Evolutionary conservation across 176 grass and related monocot species (phyloP).

Genomic region (Cymbopogon citratus): DNA sequence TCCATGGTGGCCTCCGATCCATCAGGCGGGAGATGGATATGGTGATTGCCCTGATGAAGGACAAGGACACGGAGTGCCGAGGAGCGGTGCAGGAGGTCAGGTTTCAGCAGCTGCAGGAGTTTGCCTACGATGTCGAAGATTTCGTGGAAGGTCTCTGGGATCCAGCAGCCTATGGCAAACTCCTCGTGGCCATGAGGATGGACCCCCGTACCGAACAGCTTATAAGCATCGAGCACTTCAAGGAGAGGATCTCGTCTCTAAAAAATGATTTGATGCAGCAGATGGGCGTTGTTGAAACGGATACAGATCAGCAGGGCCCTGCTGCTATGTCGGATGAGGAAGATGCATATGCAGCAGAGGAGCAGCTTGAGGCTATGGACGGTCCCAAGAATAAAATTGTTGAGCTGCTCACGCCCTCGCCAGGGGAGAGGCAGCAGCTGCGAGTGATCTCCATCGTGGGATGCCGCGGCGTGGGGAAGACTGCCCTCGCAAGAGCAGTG

Average conservation of each 20-base stretch:
- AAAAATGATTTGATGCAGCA: too few relatives aligned
- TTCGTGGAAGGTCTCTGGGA: background rate
- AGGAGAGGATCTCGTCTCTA: background rate
- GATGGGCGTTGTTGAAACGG: too few relatives aligned
- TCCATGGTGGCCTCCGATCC: background rate
- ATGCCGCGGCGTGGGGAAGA: background rate
- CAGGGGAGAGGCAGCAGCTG: background rate
- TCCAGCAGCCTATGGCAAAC: background rate
- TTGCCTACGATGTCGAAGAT: background rate
- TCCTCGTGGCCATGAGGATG: background rate
- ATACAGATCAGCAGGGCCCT: too few relatives aligned
- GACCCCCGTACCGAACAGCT: background rate
- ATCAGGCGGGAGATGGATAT: background rate
- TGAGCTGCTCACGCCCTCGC: background rate
- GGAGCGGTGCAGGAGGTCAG: background rate
- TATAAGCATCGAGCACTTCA: background rate
- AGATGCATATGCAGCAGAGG: too few relatives aligned
- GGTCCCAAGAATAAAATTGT: background rate
- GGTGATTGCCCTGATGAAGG: background rate
- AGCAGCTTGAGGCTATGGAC: background rate
- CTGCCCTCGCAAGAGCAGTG: background rate
- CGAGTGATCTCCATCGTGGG: slow-evolving; percentile 14
- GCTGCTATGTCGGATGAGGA: too few relatives aligned
- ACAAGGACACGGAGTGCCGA: background rate
- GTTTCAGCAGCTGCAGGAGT: background rate